A percentile compares a stretch with the other conserved stretches of the same genome.
These are phyloP conservation scores for Alternaria consortialis DNA, from an alignment of 2,329 filamentous ascomycete species.

Conservation along the genomic window DNA sequence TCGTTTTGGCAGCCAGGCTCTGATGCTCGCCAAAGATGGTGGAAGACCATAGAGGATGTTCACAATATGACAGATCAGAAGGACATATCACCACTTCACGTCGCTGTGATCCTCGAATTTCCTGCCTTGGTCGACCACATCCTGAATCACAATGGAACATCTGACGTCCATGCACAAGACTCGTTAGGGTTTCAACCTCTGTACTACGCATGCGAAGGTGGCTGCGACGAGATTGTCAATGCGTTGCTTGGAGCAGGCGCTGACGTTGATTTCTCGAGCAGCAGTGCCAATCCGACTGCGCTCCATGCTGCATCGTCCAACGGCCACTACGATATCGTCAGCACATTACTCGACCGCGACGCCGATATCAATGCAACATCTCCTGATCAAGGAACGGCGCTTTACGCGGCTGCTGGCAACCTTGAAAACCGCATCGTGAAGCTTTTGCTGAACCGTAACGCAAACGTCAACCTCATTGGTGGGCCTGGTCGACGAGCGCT, in stretches of 20 bases:
- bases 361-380: constrained; percentile 23
- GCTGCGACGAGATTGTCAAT: constrained; percentile 29
- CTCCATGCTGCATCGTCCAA: constrained; percentile 25
- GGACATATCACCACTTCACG: constrained; percentile 27
- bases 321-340: constrained; percentile 25
- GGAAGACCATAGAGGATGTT: constrained; percentile 21
- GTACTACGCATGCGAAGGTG: constrained; percentile 28
- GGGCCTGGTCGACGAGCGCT: constrained; percentile 22
- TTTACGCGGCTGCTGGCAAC: constrained; percentile 27
- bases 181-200: constrained; percentile 32
- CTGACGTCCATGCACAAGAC: constrained; percentile 27
- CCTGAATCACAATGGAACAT: constrained; percentile 17
- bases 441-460: constrained; percentile 24
- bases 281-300: constrained; percentile 18
- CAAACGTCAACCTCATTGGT: constrained; percentile 26
- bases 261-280: constrained; percentile 20
- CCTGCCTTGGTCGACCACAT: constrained; percentile 29
- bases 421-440: constrained; percentile 16
- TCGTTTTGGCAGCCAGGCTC: constrained; percentile 31
- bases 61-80: constrained; percentile 21
- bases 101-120: constrained; percentile 29
- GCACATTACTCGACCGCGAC: constrained; percentile 25
- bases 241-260: constrained; percentile 25
- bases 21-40: constrained; percentile 26
- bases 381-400: constrained; percentile 21